Percentiles rank a stretch among this genome's conserved stretches.
These are phyloP conservation scores for Plasmodium knowlesi DNA, from an alignment of 169 alveolate genomes.

Conservation along the genomic window DNA sequence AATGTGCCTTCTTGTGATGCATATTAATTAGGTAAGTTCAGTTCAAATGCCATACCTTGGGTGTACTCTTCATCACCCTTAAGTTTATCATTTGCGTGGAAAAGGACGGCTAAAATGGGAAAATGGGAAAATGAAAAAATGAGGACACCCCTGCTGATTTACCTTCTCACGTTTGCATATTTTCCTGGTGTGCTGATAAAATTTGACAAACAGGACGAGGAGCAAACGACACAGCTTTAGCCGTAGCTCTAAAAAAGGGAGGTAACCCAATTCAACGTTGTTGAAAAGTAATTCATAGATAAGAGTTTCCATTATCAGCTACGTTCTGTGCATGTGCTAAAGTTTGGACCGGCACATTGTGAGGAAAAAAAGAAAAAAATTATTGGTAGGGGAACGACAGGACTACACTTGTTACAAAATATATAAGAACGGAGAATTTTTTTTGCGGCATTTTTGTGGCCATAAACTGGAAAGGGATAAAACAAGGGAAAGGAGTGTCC, in stretches of 20 bases:
- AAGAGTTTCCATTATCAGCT: not conserved
- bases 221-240: not conserved
- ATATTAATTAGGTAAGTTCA: not conserved
- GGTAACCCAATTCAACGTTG: not conserved
- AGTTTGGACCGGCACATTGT: not conserved
- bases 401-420: not conserved
- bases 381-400: not conserved
- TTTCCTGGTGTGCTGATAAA: not conserved
- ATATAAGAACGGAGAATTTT: not conserved
- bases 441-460: not conserved
- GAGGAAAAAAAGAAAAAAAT: not conserved
- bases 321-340: not conserved
- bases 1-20: not conserved
- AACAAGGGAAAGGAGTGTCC: not conserved
- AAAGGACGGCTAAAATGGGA: not conserved
- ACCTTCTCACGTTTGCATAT: not conserved
- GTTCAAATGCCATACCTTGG: not conserved
- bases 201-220: not conserved
- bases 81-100: not conserved
- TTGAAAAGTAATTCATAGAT: not conserved
- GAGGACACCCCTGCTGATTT: not conserved
- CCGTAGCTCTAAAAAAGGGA: not conserved
- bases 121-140: not conserved
- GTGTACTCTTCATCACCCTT: not conserved
- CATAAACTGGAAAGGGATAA: not conserved